Base-by-base conservation (phyloP, 1,284 basidiomycete species). In the Cutaneotrichosporon arboriforme region DNA sequence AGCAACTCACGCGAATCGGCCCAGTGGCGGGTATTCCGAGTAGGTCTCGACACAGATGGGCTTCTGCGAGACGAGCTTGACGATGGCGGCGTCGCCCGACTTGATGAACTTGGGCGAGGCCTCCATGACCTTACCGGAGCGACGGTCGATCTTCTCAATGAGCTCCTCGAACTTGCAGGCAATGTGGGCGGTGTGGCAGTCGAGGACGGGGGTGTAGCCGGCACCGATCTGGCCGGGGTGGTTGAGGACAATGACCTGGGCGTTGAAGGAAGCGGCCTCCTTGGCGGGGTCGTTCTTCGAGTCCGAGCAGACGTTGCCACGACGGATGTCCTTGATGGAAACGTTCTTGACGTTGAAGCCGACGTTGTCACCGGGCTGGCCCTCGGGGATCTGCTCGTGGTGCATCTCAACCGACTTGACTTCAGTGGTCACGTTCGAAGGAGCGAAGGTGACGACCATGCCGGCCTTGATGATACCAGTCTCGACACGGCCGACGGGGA, bases 401-500 rank as follows among this genome's bases (percentile, higher is more conserved):
- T 98, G 96, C 96, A 98, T 98, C 83, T 98, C 94, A 78, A 98
- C 94, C 66, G 90, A 94, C 86, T 55, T 54, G 44, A 58, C 55
- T 43, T 53, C 96, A 80, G 96, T 99, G 79, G 93, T 97, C 70
- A 99, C 53, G 81, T 92, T 92, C 65, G 90, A 78, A 62, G 94
- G 94, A 66, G 96, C 94, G 61, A 98, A 98, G 77, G 81, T 86
- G 78, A 97, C 94, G 74, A 98, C 83, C 94, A 98, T 97, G 78
- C 94, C 93, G 72, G 92, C 89, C 85, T 97, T 97, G 86, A 98
- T 97, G 79, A 92, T 77, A 87, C 96, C 94, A 74, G 96, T 98
- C 84, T 98, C 94, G 74, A 98, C 94, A 90, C 96, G 94, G 79
- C 94, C 94, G 81, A 99, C 94, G 77, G 94, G 94, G 70, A 99